Percentiles rank a stretch among this genome's conserved stretches.
phyloP scores from a whole-genome alignment of 129 eudicot genomes.

The Centaurea solstitialis region DNA sequence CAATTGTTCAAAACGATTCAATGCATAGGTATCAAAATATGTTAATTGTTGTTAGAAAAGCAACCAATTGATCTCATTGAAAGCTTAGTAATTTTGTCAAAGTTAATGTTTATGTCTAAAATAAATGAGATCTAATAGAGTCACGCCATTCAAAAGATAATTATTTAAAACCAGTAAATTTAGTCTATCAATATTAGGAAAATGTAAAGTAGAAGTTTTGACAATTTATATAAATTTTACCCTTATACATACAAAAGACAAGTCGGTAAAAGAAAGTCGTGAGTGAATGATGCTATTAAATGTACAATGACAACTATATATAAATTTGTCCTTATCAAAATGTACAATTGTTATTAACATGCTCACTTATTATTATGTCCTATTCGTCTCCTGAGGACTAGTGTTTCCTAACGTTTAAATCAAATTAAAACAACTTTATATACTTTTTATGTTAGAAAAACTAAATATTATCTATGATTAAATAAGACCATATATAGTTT shows the following conservation, averaged over 20 bases:
- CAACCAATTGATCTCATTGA: not conserved
- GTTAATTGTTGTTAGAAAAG: not conserved
- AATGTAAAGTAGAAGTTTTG: not conserved
- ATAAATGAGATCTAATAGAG: not conserved
- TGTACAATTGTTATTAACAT: not conserved
- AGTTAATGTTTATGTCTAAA: not conserved
- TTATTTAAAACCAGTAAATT: not conserved
- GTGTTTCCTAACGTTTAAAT: not conserved
- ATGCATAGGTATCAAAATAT: not conserved
- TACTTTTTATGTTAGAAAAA: not conserved
- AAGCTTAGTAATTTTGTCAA: not conserved
- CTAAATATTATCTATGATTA: not conserved
- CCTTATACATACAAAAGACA: not conserved
- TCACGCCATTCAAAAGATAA: too few species aligned
- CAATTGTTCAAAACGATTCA: not conserved
- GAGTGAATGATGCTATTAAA: not conserved
- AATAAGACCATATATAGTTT: not conserved
- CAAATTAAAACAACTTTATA: not conserved
- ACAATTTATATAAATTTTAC: not conserved
- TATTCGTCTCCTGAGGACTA: not conserved
- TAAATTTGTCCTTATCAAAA: not conserved
- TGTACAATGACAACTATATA: not conserved
- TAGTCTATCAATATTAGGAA: not conserved
- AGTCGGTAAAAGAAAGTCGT: not conserved
- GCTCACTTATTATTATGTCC: not conserved